These are phyloP conservation scores for Globisporangium takayamanum DNA, from an alignment of 352 stramenopile species.

Conservation along the genomic window DNA sequence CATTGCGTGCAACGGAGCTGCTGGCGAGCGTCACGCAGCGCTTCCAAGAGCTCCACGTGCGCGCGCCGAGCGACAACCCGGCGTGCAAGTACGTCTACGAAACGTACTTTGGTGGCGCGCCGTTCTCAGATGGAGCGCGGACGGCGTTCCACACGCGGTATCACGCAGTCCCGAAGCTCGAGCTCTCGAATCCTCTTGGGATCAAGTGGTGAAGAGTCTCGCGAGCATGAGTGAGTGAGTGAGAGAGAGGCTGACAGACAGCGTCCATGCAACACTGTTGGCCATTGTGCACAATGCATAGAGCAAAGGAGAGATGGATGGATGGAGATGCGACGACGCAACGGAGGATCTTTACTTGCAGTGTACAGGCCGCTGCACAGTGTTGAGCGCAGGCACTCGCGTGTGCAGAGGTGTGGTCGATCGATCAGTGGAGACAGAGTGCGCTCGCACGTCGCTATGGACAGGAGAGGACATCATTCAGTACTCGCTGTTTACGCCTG, in stretches of 20 bases:
- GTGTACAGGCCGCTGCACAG: conserved; percentile 10
- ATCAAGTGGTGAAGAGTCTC: conserved; percentile 72
- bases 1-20: conserved; percentile 42
- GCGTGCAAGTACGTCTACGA: conserved; percentile 78
- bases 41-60: conserved; percentile 63
- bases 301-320: background rate
- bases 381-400: too few species aligned
- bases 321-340: background rate
- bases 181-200: conserved; percentile 76
- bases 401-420: too few species aligned
- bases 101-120: conserved; percentile 62
- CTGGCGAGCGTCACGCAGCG: conserved; percentile 55
- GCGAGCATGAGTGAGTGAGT: conserved; percentile 2
- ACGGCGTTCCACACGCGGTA: conserved; percentile 71
- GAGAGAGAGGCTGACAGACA: conserved; percentile 1
- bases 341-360: conserved; percentile 1
- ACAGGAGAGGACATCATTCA: background rate
- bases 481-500: conserved; percentile 15
- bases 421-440: background rate
- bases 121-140: conserved; percentile 68
- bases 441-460: conserved; percentile 4
- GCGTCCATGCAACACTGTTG: background rate
- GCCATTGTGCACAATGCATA: background rate
- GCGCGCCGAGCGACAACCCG: conserved; percentile 55
- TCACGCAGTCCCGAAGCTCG: conserved; percentile 80